Evolutionary conservation across 257 asterid species (phyloP).

Genomic region (Jasminum sambac): DNA sequence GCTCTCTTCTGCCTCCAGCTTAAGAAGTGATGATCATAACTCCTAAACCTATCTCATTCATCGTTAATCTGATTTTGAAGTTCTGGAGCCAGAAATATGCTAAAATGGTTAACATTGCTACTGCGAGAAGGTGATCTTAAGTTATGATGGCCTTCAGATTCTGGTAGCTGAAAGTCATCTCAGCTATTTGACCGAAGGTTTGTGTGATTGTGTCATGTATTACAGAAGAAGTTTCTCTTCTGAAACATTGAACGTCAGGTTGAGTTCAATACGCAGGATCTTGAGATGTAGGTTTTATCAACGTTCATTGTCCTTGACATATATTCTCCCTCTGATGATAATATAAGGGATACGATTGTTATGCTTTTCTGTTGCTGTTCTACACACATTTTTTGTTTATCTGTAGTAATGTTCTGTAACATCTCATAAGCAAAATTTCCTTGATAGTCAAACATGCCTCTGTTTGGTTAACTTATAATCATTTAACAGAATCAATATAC

Average conservation of each 20-base stretch:
- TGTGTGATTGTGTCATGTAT: neutral
- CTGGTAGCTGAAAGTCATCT: no score
- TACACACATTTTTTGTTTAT: neutral
- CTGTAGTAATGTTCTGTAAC: neutral
- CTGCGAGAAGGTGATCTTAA: no score
- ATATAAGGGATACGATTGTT: neutral
- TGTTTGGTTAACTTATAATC: slow-evolving; percentile 5
- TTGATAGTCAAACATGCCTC: neutral
- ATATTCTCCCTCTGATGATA: no score
- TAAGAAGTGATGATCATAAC: neutral
- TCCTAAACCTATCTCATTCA: neutral
- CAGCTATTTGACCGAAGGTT: neutral
- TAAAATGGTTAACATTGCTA: no score
- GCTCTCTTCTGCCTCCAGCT: neutral
- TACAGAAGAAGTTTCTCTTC: neutral
- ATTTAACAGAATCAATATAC: no score
- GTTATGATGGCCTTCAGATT: no score
- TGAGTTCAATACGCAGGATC: neutral
- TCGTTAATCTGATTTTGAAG: no score
- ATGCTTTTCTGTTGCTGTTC: neutral
- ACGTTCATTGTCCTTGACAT: neutral
- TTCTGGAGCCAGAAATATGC: no score
- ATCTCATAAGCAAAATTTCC: neutral
- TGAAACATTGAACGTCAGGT: neutral
- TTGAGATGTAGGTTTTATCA: neutral